Base-by-base conservation (phyloP, 495 filamentous ascomycete genomes). In the Aspergillus diversus region DNA sequence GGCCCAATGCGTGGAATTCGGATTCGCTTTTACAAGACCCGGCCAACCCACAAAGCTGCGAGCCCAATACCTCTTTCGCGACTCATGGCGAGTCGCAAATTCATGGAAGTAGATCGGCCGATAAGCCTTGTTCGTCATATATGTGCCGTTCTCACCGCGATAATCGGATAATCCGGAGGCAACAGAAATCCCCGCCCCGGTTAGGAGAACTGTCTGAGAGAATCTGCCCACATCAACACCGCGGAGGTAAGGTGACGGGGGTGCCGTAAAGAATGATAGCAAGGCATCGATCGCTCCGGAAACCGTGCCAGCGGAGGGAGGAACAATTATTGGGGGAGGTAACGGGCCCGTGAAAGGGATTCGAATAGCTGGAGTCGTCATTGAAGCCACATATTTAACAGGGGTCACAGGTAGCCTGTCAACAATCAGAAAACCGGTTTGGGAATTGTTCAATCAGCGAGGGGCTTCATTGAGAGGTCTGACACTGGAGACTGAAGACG, bases 1-100 rank as follows among this genome's bases (percentile, higher is more conserved):
- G 5, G 95, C 92, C 66, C 81, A 78, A 75, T 99, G 95, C 3
- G 87, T 89, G 3, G 80, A 72, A 69, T 98, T 99, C 3, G 95
- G 93, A 68, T 81, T 84, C 16, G 92, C 91, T 50, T 86, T 88
- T 65, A 89, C 72, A 66, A 97, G 78, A 17, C 83, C 90, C 15
- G 90, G 86, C 93, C 93, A 99, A 11, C 95, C 95, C 21, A 99
- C 79, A 71, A 93, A 99, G 73, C 91, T 96, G 13, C 95, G 81
- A 6, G 95, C 94, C 94, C 94, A 99, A 78, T 99, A 99, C 61
- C 95, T 80, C 77, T 98, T 96, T 58, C 95, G 81, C 16, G 92
- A 89, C 71, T 94, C 92, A 77, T 99, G 94, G 63, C 78, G 89
- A 46, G 82, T 73, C 33, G 89, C 64, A 71, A 97, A 99, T 69